Conservation (phyloP, 768 basidiomycete genomes). For the Mycena sanguinolenta region DNA sequence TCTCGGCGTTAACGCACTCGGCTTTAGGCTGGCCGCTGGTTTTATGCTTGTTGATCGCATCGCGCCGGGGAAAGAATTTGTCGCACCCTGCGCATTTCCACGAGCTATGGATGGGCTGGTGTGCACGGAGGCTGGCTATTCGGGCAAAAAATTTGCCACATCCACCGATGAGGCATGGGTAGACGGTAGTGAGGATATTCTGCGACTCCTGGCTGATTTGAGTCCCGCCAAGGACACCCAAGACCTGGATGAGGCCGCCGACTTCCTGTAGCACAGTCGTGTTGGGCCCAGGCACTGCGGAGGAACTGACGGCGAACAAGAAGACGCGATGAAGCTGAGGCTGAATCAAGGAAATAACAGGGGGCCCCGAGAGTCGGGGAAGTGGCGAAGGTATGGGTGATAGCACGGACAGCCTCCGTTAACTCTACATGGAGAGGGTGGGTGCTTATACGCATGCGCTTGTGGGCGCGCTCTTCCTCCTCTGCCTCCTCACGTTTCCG, state of each 20-base stretch:
- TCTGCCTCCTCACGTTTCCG: constrained; percentile 76
- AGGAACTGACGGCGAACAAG: constrained; percentile 82
- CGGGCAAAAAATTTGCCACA: constrained; percentile 81
- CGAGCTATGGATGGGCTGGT: constrained; percentile 76
- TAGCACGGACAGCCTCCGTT: constrained; percentile 69
- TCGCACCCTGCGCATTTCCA: constrained; percentile 82
- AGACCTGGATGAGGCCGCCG: constrained; percentile 84
- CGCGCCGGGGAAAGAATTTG: constrained; percentile 81
- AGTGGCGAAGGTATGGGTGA: constrained; percentile 58
- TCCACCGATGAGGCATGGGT: constrained; percentile 76
- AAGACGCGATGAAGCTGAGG: constrained; percentile 82
- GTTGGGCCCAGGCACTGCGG: constrained; percentile 63
- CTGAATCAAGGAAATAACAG: constrained; percentile 78
- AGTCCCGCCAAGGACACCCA: constrained; percentile 84
- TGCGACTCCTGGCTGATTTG: constrained; percentile 68
- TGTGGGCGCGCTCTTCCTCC: constrained; percentile 48
- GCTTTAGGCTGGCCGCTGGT: constrained; percentile 68
- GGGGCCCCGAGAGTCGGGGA: constrained; percentile 64
- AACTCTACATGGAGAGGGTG: constrained; percentile 69
- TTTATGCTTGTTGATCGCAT: constrained; percentile 85
- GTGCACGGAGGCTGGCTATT: constrained; percentile 76
- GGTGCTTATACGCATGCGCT: constrained; percentile 49
- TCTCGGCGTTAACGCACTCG: constrained; percentile 70
- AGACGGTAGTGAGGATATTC: constrained; percentile 82
- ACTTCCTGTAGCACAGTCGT: constrained; percentile 79